Evolutionary conservation across 148 eudicot genomes (phyloP), one percentile per base, ranked within the genome.

Genomic region (Spergularia bocconei): DNA sequence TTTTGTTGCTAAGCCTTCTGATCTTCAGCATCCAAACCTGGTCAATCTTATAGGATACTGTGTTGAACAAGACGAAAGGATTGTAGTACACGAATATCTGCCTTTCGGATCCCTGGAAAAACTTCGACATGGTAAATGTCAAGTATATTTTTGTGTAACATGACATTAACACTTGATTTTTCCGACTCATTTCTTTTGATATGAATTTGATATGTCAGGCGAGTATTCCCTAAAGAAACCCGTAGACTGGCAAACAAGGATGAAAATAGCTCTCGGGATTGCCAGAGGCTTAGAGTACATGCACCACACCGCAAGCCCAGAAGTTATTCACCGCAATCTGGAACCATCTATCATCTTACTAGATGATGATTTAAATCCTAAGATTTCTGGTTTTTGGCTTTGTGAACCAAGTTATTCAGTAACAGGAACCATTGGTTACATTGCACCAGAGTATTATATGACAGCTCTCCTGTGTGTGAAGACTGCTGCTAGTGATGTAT

Each of bases 81-180:
- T 91, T 82, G 62, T 91, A 64, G 96, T 91, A 19, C 88, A 86
- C 41, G 96, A 91, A 82, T 91, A 70, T 63, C 82, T 89, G 36
- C 36, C 36, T 29, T 29, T 82, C 70, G 97, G 97, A 61, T 85
- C 91, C 54, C 82, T 91, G 33, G 93, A 89, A 65, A 87, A 85
- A 66, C 97, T 83, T 81, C 82, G 89, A 29, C 80, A 89, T 3
- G 75, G 75, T 60, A 72, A 41, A 19, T 11, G 25, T n/a, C 36
- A 29, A 29, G 4, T 2, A 29, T 29, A 29, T 29, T 29, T 29
- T 29, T 29, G 36, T 29, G 36, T 29, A 29, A 29, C 36, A 29
- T 29, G 36, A 3, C 36, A 29, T 29, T 29, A 29, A 29, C 36
- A 29, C 36, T 29, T 29, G 36, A 29, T 3, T 29, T 2, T 29